phyloP scores from a whole-genome alignment of 192 early-diverging fungal genomes.

The Diversispora eburnea region DNA sequence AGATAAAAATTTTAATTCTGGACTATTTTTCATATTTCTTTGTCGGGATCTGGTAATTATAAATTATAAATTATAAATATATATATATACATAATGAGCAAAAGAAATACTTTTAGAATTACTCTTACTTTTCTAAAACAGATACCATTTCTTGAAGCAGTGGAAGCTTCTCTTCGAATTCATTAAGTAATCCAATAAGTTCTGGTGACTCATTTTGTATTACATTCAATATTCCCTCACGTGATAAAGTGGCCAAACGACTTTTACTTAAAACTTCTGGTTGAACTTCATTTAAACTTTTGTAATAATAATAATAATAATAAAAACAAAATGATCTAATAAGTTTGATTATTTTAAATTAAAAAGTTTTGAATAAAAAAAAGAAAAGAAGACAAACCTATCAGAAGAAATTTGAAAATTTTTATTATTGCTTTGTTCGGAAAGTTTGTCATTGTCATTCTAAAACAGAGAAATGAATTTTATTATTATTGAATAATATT shows the following conservation, averaged over 20 bases:
- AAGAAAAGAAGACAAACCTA: not conserved
- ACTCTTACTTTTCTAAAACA: slow-evolving; percentile 34
- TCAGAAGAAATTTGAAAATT: not conserved
- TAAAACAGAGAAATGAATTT: not conserved
- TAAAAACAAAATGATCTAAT: too few relatives aligned
- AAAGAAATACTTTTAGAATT: not conserved
- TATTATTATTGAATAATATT: not conserved
- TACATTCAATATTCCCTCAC: slow-evolving; percentile 58
- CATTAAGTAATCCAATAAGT: slow-evolving; percentile 61
- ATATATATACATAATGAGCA: not conserved
- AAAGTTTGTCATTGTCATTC: not conserved
- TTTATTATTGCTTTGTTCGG: not conserved
- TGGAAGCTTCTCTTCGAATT: slow-evolving; percentile 52
- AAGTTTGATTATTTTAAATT: too few relatives aligned
- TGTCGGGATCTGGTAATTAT: slow-evolving; percentile 29
- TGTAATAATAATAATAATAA: not conserved
- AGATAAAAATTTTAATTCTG: slow-evolving; percentile 35
- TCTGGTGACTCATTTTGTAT: slow-evolving; percentile 73
- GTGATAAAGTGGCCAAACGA: slow-evolving; percentile 48
- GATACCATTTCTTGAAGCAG: slow-evolving; percentile 35
- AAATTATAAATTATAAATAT: not conserved
- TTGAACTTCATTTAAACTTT: not conserved
- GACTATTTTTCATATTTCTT: slow-evolving; percentile 27
- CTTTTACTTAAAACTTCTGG: slow-evolving; percentile 28
- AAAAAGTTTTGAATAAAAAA: too few relatives aligned